Conservation (phyloP, 176 grass and related monocot species). For the Carex pumila region DNA sequence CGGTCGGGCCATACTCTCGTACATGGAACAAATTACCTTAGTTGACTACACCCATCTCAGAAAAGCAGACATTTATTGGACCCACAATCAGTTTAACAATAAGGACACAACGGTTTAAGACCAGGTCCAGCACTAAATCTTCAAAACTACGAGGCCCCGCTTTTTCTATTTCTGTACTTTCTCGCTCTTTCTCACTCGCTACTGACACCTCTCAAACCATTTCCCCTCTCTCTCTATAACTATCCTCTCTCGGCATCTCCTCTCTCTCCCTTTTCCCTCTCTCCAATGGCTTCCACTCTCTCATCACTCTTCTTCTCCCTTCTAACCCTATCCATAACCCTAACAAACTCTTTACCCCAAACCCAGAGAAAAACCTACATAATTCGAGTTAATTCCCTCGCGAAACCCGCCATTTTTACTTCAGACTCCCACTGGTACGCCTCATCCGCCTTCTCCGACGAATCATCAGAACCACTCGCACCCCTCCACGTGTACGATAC, state of each 20-base stretch:
- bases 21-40: not conserved
- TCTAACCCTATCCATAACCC: conserved; percentile 10
- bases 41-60: not conserved
- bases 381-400: conserved; percentile 54
- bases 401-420: conserved; percentile 67
- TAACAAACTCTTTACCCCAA: not conserved
- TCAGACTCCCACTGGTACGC: conserved; percentile 74
- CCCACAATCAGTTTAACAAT: not conserved
- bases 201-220: conserved; percentile 25
- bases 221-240: conserved; percentile 13
- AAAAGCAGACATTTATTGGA: not conserved
- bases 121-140: not conserved
- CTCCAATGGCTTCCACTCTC: conserved; percentile 34
- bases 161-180: conserved; percentile 2
- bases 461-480: conserved; percentile 19
- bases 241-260: not conserved
- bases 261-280: not conserved
- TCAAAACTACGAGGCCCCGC: not conserved
- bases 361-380: conserved; percentile 59
- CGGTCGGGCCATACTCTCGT: not conserved
- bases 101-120: not conserved
- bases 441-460: conserved; percentile 47
- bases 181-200: not conserved
- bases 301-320: conserved; percentile 4
- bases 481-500: conserved; percentile 79